Evolutionary conservation across 2,329 filamentous ascomycete species (phyloP).

Genomic region (Pseudogymnoascus sp.): DNA sequence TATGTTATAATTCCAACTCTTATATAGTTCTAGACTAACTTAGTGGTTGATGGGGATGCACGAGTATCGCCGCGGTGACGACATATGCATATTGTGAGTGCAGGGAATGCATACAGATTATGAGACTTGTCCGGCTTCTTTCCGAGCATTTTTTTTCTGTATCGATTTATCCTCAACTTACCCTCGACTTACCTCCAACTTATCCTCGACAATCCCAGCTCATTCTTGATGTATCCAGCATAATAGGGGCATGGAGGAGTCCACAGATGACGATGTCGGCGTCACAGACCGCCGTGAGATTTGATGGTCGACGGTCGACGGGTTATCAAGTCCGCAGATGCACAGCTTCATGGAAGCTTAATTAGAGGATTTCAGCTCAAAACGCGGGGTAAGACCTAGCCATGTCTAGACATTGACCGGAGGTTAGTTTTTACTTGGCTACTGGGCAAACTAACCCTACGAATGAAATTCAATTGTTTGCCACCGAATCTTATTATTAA

Average conservation of each 20-base stretch:
- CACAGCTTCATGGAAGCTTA: not conserved
- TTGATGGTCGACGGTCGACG: not conserved
- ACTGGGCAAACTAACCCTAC: not conserved
- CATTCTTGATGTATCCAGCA: not conserved
- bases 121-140: not conserved
- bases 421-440: not conserved
- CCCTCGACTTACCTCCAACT: not conserved
- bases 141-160: not conserved
- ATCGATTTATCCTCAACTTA: not conserved
- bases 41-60: not conserved
- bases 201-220: not conserved
- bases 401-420: not conserved
- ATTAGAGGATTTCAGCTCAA: not conserved
- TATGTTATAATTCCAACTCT: not conserved
- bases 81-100: not conserved
- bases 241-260: not conserved
- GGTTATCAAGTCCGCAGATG: not conserved
- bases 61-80: not conserved
- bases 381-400: constrained; percentile 3
- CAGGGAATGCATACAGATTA: not conserved
- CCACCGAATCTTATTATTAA: not conserved
- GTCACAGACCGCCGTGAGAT: not conserved
- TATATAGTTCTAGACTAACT: not conserved
- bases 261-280: not conserved
- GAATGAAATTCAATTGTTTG: not conserved